These are phyloP conservation scores for Malassezia restricta DNA, from an alignment of 1,284 basidiomycete genomes.

Conservation along the genomic window DNA sequence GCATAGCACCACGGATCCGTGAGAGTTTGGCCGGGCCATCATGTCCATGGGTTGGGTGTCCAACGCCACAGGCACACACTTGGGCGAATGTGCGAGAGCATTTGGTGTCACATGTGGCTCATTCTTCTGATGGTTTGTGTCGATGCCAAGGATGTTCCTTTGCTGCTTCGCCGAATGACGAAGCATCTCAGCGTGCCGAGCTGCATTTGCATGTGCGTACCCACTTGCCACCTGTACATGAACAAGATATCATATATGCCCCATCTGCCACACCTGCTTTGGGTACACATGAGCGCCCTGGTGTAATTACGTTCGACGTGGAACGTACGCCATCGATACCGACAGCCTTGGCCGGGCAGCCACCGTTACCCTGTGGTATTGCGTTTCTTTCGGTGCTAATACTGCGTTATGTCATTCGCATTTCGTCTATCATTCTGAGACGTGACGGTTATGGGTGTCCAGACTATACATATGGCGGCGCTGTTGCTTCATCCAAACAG, in stretches of 20 bases:
- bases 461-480: slow-evolving; percentile 11
- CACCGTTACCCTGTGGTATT: slow-evolving; percentile 28
- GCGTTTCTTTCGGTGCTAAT: slow-evolving; percentile 33
- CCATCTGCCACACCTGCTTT: slow-evolving; percentile 5
- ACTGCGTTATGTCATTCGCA: slow-evolving; percentile 32
- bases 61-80: slow-evolving; percentile 18
- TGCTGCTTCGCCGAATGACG: neutral
- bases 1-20: slow-evolving; percentile 50
- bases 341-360: slow-evolving; percentile 16
- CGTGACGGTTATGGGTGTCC: slow-evolving; percentile 20
- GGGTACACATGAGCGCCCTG: slow-evolving; percentile 35
- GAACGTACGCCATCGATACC: slow-evolving; percentile 35
- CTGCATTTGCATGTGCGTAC: slow-evolving; percentile 11
- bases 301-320: slow-evolving; percentile 29
- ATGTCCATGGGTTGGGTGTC: slow-evolving; percentile 33
- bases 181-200: slow-evolving; percentile 1
- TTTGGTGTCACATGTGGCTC: slow-evolving; percentile 21
- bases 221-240: slow-evolving; percentile 3
- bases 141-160: slow-evolving; percentile 28
- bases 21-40: slow-evolving; percentile 14
- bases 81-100: slow-evolving; percentile 22
- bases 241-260: neutral
- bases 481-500: neutral
- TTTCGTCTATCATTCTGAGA: slow-evolving; percentile 23
- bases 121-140: slow-evolving; percentile 24